Conservation (phyloP, 2,329 filamentous ascomycete species). For the Pyrenophora graminea region DNA sequence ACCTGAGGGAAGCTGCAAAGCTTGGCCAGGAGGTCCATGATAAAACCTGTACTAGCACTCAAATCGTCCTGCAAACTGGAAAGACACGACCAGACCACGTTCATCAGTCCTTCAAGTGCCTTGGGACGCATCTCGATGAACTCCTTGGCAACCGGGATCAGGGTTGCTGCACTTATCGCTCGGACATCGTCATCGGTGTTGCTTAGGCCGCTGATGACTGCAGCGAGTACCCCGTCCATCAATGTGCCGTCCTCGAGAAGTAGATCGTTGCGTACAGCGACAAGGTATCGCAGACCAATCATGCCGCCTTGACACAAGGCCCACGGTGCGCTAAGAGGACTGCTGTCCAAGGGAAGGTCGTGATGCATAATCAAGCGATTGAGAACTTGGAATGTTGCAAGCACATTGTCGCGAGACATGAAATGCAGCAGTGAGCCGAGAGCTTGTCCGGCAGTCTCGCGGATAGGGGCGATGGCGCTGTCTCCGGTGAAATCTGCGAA, state of each 20-base stretch:
- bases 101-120: slow-evolving; percentile 79
- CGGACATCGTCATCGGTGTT: slow-evolving; percentile 95
- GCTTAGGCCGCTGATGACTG: slow-evolving; percentile 91
- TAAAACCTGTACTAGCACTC: slow-evolving; percentile 94
- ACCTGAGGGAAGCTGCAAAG: slow-evolving; percentile 94
- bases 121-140: slow-evolving; percentile 83
- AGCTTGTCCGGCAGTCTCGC: slow-evolving; percentile 93
- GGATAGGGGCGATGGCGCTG: slow-evolving; percentile 92
- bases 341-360: slow-evolving; percentile 59
- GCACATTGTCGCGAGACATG: slow-evolving; percentile 76
- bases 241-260: slow-evolving; percentile 80
- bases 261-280: slow-evolving; percentile 91
- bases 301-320: slow-evolving; percentile 97
- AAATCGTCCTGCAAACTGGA: slow-evolving; percentile 96
- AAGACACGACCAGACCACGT: slow-evolving; percentile 96
- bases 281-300: slow-evolving; percentile 93
- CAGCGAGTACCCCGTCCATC: slow-evolving; percentile 88
- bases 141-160: slow-evolving; percentile 94
- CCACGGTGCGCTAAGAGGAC: slow-evolving; percentile 72
- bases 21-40: slow-evolving; percentile 97
- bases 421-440: slow-evolving; percentile 87
- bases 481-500: slow-evolving; percentile 98
- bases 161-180: slow-evolving; percentile 93
- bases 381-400: slow-evolving; percentile 81
- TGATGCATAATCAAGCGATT: slow-evolving; percentile 91